Base-by-base conservation (phyloP, 2,329 filamentous ascomycete genomes). In the Penicillium rolfsii region DNA sequence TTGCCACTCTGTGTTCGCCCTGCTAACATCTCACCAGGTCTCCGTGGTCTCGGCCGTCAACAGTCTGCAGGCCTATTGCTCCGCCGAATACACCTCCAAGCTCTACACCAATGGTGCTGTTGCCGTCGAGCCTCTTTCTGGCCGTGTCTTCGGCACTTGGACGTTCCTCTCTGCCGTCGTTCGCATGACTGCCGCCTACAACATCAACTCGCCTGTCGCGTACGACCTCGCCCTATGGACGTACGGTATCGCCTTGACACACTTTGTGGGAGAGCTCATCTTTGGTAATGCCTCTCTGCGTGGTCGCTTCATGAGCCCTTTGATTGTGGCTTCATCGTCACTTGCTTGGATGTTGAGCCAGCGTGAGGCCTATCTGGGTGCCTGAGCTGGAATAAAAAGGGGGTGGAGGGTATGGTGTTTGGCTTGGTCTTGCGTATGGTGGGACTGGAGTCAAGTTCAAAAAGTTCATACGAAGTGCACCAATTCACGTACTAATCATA, bases 71-170 rank as follows among this genome's bases (percentile, higher is more conserved):
- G 87, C 91, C 73, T 96, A 96, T 79, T 72, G 81, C 38, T 96
- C 92, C 19, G 84, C 93, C 3, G 83, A 88, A 76, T 96, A 91
- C 80, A 93, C 93, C 7, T 87, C 89, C n/a, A 89, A 91, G 75
- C 86, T 98, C 73, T 99, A 98, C 72, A 76, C 80, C 30, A 74
- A 82, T 67, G 86, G 87, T 54, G 69, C 74, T 35, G 78, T 80
- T 61, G 83, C 76, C 77, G 85, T 91, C 58, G 93, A 91, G 5
- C 87, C 89, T 5, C 86, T 97, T 33, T 89, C 88, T 11, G 88
- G 88, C 28, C 88, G 91, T 65, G 87, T 91, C 22, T 96, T 96
- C 75, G 93, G 90, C 57, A 95, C 91, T 33, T 97, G 93, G 89
- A 96, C 93, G 0, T 84, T 94, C 60, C 82, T 96, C 60, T 89